Base-by-base conservation (phyloP, 2,329 filamentous ascomycete species). In the Scytalidium lignicola region DNA sequence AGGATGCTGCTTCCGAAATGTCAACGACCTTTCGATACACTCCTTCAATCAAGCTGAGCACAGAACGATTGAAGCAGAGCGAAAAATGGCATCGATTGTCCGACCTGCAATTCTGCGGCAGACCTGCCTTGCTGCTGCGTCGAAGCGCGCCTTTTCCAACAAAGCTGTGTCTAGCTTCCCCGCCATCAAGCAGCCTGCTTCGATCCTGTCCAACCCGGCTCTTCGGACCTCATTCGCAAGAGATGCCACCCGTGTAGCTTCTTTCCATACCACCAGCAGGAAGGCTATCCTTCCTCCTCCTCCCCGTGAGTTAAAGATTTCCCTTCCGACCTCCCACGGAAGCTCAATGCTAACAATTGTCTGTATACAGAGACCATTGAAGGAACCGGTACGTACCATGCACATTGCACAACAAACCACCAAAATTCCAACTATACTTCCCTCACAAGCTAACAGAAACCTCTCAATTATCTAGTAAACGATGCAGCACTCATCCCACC, bases 261-360 rank as follows among this genome's bases (percentile, higher is more conserved):
- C 88, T 60, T 96, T 99, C 80, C 91, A 96, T 72, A 88, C 86
- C 63, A 89, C 88, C 40, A 78, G 82, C 70, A 80, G 81, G 71
- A 80, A 82, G 69, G 77, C 79, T 65, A 85, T 92, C 64, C 79
- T 99, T 50, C 90, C 92, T 52, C 85, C 90, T 49, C 80, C 87
- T 58, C 90, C 91, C 64, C 93, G 90, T 93, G 76, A 73, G 86
- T 79, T 32, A 23, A 26, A 22, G 42, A 42, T 21, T 45, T 19
- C 39, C n/a, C 12, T 39, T 40, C 32, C 10, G 20, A 22, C 32
- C 19, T 17, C 29, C 41, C 40, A 53, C 5, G 28, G 17, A 8
- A 41, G 39, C 44, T 20, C 23, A 46, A 51, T 51, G 66, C 79
- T 83, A 74, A 80, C 65, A 41, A 44, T 20, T 55, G 52, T 53